Conservation (phyloP, 2,329 filamentous ascomycete species). For the Penicillium hordei region DNA sequence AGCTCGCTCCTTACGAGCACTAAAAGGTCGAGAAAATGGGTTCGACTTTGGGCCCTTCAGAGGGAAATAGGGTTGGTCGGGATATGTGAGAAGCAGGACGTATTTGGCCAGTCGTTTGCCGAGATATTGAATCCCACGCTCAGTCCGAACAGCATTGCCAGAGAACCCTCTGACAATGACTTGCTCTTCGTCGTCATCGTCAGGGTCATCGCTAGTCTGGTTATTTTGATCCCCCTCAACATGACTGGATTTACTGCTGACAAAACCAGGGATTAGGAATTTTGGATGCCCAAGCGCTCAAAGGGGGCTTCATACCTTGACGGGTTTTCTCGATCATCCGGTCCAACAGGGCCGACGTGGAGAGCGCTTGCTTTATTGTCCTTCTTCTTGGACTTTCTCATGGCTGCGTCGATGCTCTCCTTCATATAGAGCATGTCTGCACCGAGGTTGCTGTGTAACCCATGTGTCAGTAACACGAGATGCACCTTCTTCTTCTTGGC, state of each 20-base stretch:
- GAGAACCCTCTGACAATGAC: slow-evolving; percentile 87
- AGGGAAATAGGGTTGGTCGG: slow-evolving; percentile 85
- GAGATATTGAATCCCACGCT: slow-evolving; percentile 94
- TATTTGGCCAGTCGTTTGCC: slow-evolving; percentile 93
- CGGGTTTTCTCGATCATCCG: background rate
- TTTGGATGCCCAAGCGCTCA: background rate
- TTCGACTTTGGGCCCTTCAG: slow-evolving; percentile 55
- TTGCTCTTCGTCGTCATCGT: slow-evolving; percentile 61
- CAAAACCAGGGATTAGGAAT: background rate
- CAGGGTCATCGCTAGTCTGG: slow-evolving; percentile 18
- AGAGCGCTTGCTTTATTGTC: slow-evolving; percentile 58
- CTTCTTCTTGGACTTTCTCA: slow-evolving; percentile 63
- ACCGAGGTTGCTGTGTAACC: slow-evolving; percentile 90
- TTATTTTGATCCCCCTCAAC: background rate
- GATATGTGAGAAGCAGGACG: slow-evolving; percentile 84
- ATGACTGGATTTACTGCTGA: background rate
- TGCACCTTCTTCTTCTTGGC: slow-evolving; percentile 61
- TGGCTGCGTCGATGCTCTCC: slow-evolving; percentile 88
- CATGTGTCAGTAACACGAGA: slow-evolving; percentile 88
- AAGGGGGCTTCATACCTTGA: background rate
- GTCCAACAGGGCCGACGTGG: background rate
- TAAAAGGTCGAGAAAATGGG: slow-evolving; percentile 51
- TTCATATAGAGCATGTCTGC: slow-evolving; percentile 97
- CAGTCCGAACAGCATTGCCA: slow-evolving; percentile 86
- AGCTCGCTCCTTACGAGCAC: slow-evolving; percentile 35